A percentile compares a stretch with the other conserved stretches of the same genome.
Evolutionary conservation across 768 basidiomycete species (phyloP).

Genomic region (Tricholoma sp.): DNA sequence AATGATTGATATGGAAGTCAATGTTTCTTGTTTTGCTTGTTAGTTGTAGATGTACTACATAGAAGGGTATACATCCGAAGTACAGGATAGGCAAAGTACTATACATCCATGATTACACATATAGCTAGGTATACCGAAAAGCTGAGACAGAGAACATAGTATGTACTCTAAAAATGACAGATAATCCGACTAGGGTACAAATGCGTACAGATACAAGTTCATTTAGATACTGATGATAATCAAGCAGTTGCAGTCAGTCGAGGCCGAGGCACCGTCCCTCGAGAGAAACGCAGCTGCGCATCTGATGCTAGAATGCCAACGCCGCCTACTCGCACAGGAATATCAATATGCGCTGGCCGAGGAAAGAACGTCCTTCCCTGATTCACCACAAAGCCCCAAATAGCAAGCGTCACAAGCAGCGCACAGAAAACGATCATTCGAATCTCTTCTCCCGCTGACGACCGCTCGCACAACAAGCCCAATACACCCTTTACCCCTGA

Average conservation of each 20-base stretch:
- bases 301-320: not conserved
- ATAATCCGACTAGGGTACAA: not conserved
- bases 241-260: conserved; percentile 4
- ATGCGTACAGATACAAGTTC: not conserved
- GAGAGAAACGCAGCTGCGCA: conserved; percentile 5
- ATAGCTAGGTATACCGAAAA: not conserved
- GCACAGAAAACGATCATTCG: conserved; percentile 53
- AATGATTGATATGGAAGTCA: not conserved
- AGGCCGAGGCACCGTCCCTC: not conserved
- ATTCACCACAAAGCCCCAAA: conserved; percentile 38
- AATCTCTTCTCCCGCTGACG: conserved; percentile 65
- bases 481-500: conserved; percentile 34
- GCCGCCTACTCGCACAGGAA: not conserved
- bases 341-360: not conserved
- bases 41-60: not conserved
- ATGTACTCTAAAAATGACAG: not conserved
- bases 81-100: not conserved
- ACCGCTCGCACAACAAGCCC: conserved; percentile 49
- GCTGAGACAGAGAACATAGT: not conserved
- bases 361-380: not conserved
- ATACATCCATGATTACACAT: not conserved
- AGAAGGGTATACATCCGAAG: not conserved
- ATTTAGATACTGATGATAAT: not conserved
- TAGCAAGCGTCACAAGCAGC: conserved; percentile 42
- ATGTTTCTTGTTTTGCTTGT: not conserved